Evolutionary conservation across 176 grass and related monocot genomes (phyloP).

Genomic region (barley (Hordeum vulgare)): DNA sequence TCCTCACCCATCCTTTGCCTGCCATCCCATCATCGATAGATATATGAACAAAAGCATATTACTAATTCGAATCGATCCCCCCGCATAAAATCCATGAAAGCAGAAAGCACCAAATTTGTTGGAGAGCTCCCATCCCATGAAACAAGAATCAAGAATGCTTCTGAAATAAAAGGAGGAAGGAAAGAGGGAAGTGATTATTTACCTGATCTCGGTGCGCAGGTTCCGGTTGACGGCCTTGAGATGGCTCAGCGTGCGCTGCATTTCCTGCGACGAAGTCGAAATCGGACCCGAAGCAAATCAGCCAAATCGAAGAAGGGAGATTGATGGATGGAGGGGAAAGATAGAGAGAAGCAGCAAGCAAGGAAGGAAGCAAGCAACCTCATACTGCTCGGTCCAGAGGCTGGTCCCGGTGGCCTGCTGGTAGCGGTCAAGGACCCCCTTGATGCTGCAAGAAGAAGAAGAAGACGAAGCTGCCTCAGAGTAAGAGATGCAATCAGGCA

Average conservation of each 20-base stretch:
- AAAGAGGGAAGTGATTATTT: not conserved
- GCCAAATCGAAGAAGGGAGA: not conserved
- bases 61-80: not conserved
- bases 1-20: conserved; percentile 93
- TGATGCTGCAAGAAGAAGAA: conserved; percentile 41
- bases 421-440: conserved; percentile 77
- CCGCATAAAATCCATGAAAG: not conserved
- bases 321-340: not conserved
- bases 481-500: not conserved
- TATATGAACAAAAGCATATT: not conserved
- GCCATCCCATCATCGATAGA: no score
- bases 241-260: conserved; percentile 80
- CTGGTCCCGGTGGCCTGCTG: conserved; percentile 59
- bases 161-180: no score
- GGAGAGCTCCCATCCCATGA: not conserved
- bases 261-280: conserved; percentile 34
- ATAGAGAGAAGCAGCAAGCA: not conserved
- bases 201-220: conserved; percentile 85
- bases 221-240: conserved; percentile 85
- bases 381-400: conserved; percentile 87
- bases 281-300: not conserved
- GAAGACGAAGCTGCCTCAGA: not conserved
- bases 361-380: conserved; percentile 24
- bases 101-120: no score
- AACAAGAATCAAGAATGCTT: not conserved